phyloP scores from a whole-genome alignment of 495 filamentous ascomycete genomes.

The Evernia prunastri region DNA sequence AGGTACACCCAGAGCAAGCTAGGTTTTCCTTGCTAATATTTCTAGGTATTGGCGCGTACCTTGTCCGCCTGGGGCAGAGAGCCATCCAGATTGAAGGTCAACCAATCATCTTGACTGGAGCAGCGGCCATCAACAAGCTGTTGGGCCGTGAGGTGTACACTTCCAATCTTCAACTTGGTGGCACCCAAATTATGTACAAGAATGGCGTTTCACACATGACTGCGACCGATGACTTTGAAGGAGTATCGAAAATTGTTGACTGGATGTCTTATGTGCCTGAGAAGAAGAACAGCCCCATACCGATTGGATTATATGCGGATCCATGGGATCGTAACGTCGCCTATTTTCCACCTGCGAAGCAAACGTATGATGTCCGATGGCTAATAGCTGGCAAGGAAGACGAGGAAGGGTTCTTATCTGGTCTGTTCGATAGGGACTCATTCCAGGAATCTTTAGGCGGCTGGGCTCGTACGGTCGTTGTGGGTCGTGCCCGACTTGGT shows the following conservation, averaged over 20 bases:
- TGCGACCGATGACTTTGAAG: conserved; percentile 93
- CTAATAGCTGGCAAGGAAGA: conserved; percentile 88
- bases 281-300: conserved; percentile 81
- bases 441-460: conserved; percentile 96
- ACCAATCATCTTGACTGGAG: conserved; percentile 97
- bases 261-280: conserved; percentile 97
- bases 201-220: conserved; percentile 99
- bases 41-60: conserved; percentile 88
- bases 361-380: conserved; percentile 89
- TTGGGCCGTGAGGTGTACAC: conserved; percentile 98
- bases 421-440: conserved; percentile 92
- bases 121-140: conserved; percentile 95
- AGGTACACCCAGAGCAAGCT: conserved; percentile 29
- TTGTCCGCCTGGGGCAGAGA: conserved; percentile 94
- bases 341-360: conserved; percentile 79
- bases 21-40: conserved; percentile 7
- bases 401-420: conserved; percentile 77
- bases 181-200: conserved; percentile 99
- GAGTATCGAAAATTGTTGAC: conserved; percentile 94
- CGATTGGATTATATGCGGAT: conserved; percentile 78
- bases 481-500: conserved; percentile 91
- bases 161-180: conserved; percentile 96
- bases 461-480: conserved; percentile 94
- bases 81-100: conserved; percentile 98
- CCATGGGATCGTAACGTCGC: conserved; percentile 87